Percentiles rank a stretch among this genome's conserved stretches.
phyloP scores from a whole-genome alignment of 2,329 filamentous ascomycete species.

The Colletotrichum echinochloae region DNA sequence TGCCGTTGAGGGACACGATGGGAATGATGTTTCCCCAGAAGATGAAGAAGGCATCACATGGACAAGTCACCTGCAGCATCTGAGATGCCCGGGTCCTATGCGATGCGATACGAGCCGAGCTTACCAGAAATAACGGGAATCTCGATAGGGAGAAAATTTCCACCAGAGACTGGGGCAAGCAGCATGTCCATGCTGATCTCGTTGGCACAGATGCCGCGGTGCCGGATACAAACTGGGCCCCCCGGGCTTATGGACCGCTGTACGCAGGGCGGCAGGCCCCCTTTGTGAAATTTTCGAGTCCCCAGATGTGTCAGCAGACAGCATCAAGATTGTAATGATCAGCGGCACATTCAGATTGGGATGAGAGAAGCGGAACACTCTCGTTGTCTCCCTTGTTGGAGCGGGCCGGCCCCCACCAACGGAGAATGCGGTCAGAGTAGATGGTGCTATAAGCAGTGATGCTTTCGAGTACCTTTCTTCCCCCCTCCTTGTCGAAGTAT shows the following conservation, averaged over 20 bases:
- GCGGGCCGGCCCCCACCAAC: conserved; percentile 12
- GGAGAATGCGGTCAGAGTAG: too few species aligned
- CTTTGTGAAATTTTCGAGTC: neutral
- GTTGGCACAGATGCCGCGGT: neutral
- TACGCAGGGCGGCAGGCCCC: neutral
- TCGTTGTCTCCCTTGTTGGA: neutral
- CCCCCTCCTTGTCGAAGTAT: too few species aligned
- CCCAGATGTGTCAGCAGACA: neutral
- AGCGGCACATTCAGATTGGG: conserved; percentile 18
- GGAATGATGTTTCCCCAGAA: neutral
- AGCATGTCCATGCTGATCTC: neutral
- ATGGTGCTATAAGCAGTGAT: too few species aligned
- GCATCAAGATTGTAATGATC: conserved; percentile 9
- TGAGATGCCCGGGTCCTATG: neutral
- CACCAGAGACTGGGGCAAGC: neutral
- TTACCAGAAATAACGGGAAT: neutral
- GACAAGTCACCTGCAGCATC: neutral
- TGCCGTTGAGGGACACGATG: neutral
- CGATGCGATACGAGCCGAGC: neutral
- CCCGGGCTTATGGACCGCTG: too few species aligned
- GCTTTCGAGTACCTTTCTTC: too few species aligned
- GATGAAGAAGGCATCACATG: neutral
- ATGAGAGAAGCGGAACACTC: neutral
- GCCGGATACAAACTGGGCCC: neutral
- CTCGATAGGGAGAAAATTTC: neutral